These are phyloP conservation scores for Colletotrichum sp. DNA, from an alignment of 2,329 filamentous ascomycete species.

Conservation along the genomic window DNA sequence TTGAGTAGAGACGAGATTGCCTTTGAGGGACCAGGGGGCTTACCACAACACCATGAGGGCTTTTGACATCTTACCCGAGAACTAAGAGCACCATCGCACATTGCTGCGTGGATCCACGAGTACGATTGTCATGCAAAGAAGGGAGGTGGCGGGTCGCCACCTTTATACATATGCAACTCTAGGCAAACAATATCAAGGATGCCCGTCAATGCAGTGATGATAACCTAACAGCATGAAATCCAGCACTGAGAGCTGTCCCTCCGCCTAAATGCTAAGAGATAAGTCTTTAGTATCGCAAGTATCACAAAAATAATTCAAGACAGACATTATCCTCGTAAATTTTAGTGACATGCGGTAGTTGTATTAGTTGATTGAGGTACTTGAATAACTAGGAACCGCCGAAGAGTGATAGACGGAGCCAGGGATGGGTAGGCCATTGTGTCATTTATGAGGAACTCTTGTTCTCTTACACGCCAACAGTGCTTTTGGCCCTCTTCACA, in stretches of 20 bases:
- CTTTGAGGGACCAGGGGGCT: rapidly evolving
- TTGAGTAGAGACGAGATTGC: neutral
- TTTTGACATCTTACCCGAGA: no score
- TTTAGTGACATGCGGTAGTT: neutral
- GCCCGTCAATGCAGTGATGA: neutral
- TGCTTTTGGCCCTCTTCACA: neutral
- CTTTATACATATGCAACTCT: rapidly evolving
- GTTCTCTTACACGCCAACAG: rapidly evolving
- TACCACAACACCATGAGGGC: rapidly evolving
- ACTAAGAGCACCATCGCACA: rapidly evolving
- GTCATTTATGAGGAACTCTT: rapidly evolving
- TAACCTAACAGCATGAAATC: no score
- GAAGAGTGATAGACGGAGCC: neutral
- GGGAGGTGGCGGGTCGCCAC: neutral
- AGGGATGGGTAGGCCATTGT: rapidly evolving
- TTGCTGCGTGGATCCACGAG: neutral
- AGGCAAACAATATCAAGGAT: rapidly evolving
- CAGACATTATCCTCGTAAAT: rapidly evolving
- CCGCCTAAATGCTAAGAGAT: neutral
- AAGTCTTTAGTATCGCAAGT: neutral
- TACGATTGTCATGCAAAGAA: neutral
- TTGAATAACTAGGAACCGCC: rapidly evolving
- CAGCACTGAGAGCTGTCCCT: no score
- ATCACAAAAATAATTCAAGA: neutral
- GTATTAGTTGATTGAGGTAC: neutral